Conservation (phyloP, 176 grass and related monocot genomes). For the Puya raimondii region DNA sequence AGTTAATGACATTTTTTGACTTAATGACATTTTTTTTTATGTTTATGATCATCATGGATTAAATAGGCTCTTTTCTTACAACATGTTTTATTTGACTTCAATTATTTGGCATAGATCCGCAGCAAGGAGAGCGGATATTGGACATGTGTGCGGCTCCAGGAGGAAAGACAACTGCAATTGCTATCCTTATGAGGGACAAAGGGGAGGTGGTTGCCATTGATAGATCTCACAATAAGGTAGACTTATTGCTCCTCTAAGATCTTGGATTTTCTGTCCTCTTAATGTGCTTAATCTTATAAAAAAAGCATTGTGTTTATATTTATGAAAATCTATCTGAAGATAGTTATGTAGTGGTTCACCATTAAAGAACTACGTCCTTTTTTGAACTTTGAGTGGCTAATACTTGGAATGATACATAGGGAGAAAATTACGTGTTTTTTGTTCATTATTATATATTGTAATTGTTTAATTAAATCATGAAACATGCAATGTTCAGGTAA, state of each 20-base stretch:
- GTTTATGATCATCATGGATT: constrained; percentile 1
- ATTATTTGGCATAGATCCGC: constrained; percentile 48
- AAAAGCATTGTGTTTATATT: constrained; percentile 2
- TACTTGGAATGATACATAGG: no score
- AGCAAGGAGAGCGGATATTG: constrained; percentile 79
- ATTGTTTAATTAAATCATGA: constrained; percentile 20
- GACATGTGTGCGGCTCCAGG: constrained; percentile 97
- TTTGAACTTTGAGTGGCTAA: no score
- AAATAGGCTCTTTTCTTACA: neutral
- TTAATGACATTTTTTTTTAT: no score
- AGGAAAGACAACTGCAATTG: constrained; percentile 96
- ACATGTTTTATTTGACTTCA: constrained; percentile 2
- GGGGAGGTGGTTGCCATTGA: constrained; percentile 85
- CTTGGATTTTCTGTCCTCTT: constrained; percentile 5
- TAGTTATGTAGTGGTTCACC: no score
- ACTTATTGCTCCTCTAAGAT: constrained; percentile 9
- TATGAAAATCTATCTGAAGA: neutral
- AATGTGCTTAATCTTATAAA: neutral
- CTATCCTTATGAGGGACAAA: constrained; percentile 79
- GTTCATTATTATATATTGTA: constrained; percentile 1
- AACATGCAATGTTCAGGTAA: constrained; percentile 59
- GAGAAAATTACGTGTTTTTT: constrained; percentile 3
- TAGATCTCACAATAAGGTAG: constrained; percentile 99
- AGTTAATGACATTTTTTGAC: neutral
- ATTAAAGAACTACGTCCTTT: no score